phyloP scores from a whole-genome alignment of 805 yeast genomes.

The Candida maltosa region DNA sequence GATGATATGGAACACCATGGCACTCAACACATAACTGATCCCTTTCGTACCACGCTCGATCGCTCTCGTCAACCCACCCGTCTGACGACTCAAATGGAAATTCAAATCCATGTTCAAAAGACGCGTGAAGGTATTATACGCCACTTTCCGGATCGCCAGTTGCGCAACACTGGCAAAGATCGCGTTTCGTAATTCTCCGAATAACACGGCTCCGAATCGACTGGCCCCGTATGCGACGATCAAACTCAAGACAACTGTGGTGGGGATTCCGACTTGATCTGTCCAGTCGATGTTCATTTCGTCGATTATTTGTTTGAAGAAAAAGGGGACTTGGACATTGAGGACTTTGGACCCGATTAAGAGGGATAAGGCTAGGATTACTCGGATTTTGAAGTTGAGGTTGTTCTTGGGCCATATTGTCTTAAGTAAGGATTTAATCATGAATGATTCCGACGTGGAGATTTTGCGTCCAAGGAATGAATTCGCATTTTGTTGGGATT shows the following conservation, averaged over 20 bases:
- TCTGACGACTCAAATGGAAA: slow-evolving; percentile 87
- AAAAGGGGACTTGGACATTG: slow-evolving; percentile 95
- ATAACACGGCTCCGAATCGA: slow-evolving; percentile 87
- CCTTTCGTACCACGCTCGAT: slow-evolving; percentile 98
- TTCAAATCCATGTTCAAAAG: slow-evolving; percentile 79
- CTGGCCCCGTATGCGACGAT: slow-evolving; percentile 91
- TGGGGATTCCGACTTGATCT: slow-evolving; percentile 55
- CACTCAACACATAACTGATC: slow-evolving; percentile 85
- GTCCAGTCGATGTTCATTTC: slow-evolving; percentile 90
- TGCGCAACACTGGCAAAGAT: slow-evolving; percentile 95
- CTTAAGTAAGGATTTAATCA: slow-evolving; percentile 59
- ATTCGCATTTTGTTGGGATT: neutral
- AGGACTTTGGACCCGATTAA: slow-evolving; percentile 78
- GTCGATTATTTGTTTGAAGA: slow-evolving; percentile 82
- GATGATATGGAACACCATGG: slow-evolving; percentile 96
- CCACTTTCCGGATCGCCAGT: slow-evolving; percentile 86
- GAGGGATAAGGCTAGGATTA: slow-evolving; percentile 67
- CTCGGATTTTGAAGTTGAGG: slow-evolving; percentile 65
- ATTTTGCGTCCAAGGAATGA: slow-evolving; percentile 25
- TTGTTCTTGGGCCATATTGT: slow-evolving; percentile 83
- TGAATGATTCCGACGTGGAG: slow-evolving; percentile 45
- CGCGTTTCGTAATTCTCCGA: slow-evolving; percentile 94
- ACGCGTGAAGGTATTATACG: slow-evolving; percentile 82
- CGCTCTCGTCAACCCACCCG: slow-evolving; percentile 95
- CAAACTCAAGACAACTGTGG: slow-evolving; percentile 62